These are phyloP conservation scores for Xylaria castorea DNA, from an alignment of 495 filamentous ascomycete species.

Conservation along the genomic window DNA sequence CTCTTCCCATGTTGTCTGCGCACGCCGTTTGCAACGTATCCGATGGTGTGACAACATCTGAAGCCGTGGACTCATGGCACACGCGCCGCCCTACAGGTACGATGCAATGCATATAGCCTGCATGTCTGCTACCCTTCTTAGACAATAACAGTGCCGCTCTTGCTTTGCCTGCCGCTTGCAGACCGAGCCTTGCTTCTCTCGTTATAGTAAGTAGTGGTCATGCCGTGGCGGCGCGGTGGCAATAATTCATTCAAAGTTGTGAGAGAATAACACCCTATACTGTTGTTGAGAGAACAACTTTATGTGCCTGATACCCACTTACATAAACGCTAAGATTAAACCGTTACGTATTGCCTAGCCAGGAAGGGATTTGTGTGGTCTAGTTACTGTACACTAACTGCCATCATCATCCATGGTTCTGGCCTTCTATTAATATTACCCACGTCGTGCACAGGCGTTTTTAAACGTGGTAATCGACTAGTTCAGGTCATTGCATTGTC, in stretches of 20 bases:
- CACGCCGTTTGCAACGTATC: conserved; percentile 22
- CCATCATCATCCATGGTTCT: conserved; percentile 14
- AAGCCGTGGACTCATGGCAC: conserved; percentile 21
- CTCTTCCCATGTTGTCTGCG: conserved; percentile 8
- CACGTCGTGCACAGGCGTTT: conserved; percentile 18
- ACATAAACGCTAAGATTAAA: conserved; percentile 7
- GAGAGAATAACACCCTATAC: neutral
- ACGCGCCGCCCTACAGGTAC: conserved; percentile 20
- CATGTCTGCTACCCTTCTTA: neutral
- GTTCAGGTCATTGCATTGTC: neutral
- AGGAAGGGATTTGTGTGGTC: neutral
- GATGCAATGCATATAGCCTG: conserved; percentile 13
- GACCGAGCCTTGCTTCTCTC: conserved; percentile 6
- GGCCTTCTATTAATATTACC: conserved; percentile 22
- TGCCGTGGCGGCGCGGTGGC: neutral
- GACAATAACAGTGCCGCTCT: neutral
- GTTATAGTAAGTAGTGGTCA: neutral
- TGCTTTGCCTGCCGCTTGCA: conserved; percentile 13
- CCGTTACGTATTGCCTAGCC: conserved; percentile 11
- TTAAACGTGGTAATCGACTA: conserved; percentile 1
- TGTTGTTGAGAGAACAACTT: neutral
- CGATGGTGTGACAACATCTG: conserved; percentile 22
- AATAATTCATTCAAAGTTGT: neutral
- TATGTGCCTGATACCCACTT: neutral
- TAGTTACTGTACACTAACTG: too few relatives aligned